Evolutionary conservation across 192 early-diverging fungal species (phyloP), one percentile per base, ranked within the genome.

Genomic region (Podila clonocystis): DNA sequence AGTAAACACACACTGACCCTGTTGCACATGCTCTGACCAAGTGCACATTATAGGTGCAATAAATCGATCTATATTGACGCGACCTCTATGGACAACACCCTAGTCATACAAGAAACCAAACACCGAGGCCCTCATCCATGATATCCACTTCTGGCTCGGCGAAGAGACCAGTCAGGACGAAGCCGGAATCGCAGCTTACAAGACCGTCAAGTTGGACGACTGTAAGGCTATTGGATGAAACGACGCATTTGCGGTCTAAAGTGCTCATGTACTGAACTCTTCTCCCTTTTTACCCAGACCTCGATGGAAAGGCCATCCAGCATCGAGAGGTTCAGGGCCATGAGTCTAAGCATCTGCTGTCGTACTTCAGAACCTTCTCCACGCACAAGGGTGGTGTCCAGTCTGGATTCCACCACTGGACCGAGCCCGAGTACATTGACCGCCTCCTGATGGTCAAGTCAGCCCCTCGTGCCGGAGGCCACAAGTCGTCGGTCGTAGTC

Each of bases 91-190:
- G 19, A 50, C 73, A 45, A 9, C 41, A 45, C 4, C 41, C 41
- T 17, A 93, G 89, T 86, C 91, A 1, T 89, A 86, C 62, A 91
- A 89, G 68, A 87, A 89, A 73, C 71, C 87, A 48, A 74, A 91
- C 58, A 84, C 78, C 0, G 88, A 91, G 30, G 85, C 77, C 15
- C 82, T 95, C 12, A 68, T 88, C n/a, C 92, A 95, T 60, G 86
- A 95, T 68, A 86, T 95, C 69, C 94, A 95, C 83, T 95, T 95
- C 72, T 95, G 94, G 94, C 87, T 95, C 55, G 94, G 94, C 20
- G 65, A 87, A 20, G 88, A 94, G 57, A 94, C 93, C 15, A 86
- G 82, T 48, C 94, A 95, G 75, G 91, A 93, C 70, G 91, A 93
- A 78, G 91, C 93, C 55, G 94, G 94, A 29, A 95, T 93, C 11